Conservation (phyloP, 1,284 basidiomycete genomes). For the Xerocomus amazonicus region DNA sequence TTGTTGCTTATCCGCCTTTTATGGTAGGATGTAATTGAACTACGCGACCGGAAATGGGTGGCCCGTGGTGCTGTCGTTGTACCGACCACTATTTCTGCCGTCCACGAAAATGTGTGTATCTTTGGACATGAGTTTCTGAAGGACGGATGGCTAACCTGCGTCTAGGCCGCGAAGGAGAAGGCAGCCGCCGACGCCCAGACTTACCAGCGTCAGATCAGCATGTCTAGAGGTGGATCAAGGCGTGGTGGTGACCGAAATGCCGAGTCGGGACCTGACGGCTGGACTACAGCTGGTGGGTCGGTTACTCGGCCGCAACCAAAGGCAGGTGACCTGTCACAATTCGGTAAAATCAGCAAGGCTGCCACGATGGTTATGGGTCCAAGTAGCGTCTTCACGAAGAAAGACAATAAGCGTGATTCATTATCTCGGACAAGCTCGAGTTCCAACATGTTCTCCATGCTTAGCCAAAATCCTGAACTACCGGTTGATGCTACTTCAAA, state of each 20-base stretch:
- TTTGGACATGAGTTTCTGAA: conserved; percentile 7
- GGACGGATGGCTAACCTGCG: conserved; percentile 9
- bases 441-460: conserved; percentile 86
- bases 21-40: conserved; percentile 80
- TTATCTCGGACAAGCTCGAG: conserved; percentile 76
- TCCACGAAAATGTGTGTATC: conserved; percentile 76
- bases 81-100: conserved; percentile 86
- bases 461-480: conserved; percentile 57
- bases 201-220: conserved; percentile 46
- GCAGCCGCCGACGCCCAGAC: conserved; percentile 62
- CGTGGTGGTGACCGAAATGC: conserved; percentile 74
- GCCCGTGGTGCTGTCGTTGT: conserved; percentile 70
- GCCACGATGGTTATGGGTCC: conserved; percentile 72
- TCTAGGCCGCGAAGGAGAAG: conserved; percentile 69
- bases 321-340: conserved; percentile 82
- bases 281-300: conserved; percentile 71
- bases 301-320: conserved; percentile 66
- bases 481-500: conserved; percentile 47
- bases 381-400: conserved; percentile 75
- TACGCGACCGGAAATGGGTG: conserved; percentile 82
- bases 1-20: conserved; percentile 8
- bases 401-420: conserved; percentile 65
- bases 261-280: conserved; percentile 72
- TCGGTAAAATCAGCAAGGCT: conserved; percentile 79
- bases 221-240: conserved; percentile 81